Evolutionary conservation across 345 rosid genomes (phyloP), one percentile per base, ranked within the genome.

Genomic region (Euphorbia lathyris): DNA sequence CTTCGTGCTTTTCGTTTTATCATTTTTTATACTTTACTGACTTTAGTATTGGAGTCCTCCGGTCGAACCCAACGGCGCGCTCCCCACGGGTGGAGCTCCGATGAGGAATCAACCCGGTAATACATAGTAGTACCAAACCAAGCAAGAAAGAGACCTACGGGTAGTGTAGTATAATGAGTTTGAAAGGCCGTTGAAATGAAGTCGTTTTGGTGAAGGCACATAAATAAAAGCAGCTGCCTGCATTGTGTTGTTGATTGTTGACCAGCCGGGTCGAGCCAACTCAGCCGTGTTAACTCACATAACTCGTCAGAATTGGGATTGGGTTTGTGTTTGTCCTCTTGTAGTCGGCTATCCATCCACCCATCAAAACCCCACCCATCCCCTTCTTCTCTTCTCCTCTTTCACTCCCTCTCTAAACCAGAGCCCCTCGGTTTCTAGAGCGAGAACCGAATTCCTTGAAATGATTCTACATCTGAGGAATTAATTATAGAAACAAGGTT

Each of bases 391-490:
- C 62, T 12, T 9, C 25, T 27, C 11, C 56, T 48, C 47, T 58
- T n/a, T n/a, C n/a, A n/a, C 62, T 17, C 26, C 36, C 65, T 70
- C 42, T 66, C 65, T 36, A 32, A 43, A 22, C 23, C 19, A 5
- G 16, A 55, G 22, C 56, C 7, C 53, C n/a, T 27, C 27, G 36
- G 11, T 43, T 62, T 68, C 50, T 52, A 43, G 70, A 58, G 78
- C 70, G 78, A 58, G 62, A 45, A 56, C 8, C 13, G 32, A 57
- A 9, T 57, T 25, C 60, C 60, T 16, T 45, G 48, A 19, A 43
- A 47, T 23, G 42, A 68, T 52, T 14, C 40, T 5, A 27, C 17
- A 16, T 60, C 45, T 13, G 43, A 19, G 14, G 26, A 13, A 22
- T 12, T 22, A 25, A 68, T 9, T 8, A 25, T 14, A 36, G n/a